Evolutionary conservation across 2,329 filamentous ascomycete genomes (phyloP).

Genomic region (Epichloe typhina): DNA sequence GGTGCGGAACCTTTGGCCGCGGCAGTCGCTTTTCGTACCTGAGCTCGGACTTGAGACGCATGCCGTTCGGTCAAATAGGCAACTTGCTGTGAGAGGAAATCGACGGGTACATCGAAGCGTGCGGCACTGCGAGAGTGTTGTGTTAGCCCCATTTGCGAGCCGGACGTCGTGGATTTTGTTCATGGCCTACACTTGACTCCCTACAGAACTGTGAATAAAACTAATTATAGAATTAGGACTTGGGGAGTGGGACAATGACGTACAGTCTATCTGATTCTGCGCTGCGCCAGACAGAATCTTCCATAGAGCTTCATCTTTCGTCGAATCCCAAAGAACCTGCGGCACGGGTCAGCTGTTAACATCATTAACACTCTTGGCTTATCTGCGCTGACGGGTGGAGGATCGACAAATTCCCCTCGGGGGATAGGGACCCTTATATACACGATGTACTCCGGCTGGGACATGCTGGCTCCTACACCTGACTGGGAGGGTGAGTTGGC

Average conservation of each 20-base stretch:
- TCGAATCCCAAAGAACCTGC: conserved; percentile 75
- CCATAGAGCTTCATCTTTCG: conserved; percentile 83
- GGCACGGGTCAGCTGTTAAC: conserved; percentile 3
- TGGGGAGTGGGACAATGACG: conserved; percentile 11
- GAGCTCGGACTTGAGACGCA: conserved; percentile 75
- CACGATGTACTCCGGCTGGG: conserved; percentile 55
- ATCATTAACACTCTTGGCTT: neutral
- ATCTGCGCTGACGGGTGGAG: conserved; percentile 55
- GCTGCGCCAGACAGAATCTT: conserved; percentile 72
- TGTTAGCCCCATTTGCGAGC: conserved; percentile 8
- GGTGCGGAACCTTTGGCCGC: conserved; percentile 42
- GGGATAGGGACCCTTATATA: conserved; percentile 80
- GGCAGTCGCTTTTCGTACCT: conserved; percentile 65
- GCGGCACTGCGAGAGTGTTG: conserved; percentile 41
- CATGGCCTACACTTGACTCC: conserved; percentile 55
- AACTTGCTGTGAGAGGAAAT: conserved; percentile 85
- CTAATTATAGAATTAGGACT: neutral
- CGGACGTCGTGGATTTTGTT: conserved; percentile 5
- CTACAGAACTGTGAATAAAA: conserved; percentile 28
- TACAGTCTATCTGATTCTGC: conserved; percentile 81
- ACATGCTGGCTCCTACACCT: conserved; percentile 16
- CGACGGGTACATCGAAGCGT: conserved; percentile 70
- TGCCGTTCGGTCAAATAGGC: conserved; percentile 89
- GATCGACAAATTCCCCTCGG: conserved; percentile 79
- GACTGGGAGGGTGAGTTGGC: neutral